These are phyloP conservation scores for Starmera stellimalicola DNA, from an alignment of 1,139 yeast genomes.

Conservation along the genomic window DNA sequence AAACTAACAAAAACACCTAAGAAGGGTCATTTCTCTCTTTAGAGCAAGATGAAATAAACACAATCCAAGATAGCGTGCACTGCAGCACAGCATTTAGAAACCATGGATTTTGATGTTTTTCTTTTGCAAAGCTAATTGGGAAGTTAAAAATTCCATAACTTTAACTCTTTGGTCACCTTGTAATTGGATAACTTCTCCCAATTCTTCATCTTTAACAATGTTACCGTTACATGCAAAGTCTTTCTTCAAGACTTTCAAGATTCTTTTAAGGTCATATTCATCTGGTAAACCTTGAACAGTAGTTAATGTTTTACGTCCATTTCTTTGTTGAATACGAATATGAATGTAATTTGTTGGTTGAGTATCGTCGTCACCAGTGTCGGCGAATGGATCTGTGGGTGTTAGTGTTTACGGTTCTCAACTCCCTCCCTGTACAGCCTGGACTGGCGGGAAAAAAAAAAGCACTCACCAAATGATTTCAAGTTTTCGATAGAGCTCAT, in stretches of 20 bases:
- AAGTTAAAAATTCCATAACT: conserved; percentile 86
- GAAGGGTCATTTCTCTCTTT: too few relatives aligned
- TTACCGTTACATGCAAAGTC: conserved; percentile 99
- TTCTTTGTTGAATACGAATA: conserved; percentile 98
- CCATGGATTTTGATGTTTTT: conserved; percentile 98
- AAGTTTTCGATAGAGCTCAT: conserved; percentile 95
- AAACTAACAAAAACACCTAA: too few relatives aligned
- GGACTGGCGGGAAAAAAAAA: neutral
- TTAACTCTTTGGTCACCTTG: conserved; percentile 99
- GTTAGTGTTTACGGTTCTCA: conserved; percentile 13
- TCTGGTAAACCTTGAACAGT: conserved; percentile 96
- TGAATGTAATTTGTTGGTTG: conserved; percentile 94
- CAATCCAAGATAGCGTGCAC: too few relatives aligned
- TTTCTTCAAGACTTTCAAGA: conserved; percentile 88
- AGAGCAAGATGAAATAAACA: too few relatives aligned
- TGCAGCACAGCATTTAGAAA: conserved; percentile 55
- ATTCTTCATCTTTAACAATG: conserved; percentile 90
- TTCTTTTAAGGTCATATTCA: conserved; percentile 91
- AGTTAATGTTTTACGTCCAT: conserved; percentile 97
- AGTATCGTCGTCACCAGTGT: conserved; percentile 98
- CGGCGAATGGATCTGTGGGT: conserved; percentile 88
- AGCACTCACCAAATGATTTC: conserved; percentile 73
- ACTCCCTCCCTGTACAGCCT: neutral
- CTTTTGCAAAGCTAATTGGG: conserved; percentile 85
- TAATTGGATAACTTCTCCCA: conserved; percentile 95